These are phyloP conservation scores for Mallotus japonicus DNA, from an alignment of 441 rosid genomes.

Conservation along the genomic window DNA sequence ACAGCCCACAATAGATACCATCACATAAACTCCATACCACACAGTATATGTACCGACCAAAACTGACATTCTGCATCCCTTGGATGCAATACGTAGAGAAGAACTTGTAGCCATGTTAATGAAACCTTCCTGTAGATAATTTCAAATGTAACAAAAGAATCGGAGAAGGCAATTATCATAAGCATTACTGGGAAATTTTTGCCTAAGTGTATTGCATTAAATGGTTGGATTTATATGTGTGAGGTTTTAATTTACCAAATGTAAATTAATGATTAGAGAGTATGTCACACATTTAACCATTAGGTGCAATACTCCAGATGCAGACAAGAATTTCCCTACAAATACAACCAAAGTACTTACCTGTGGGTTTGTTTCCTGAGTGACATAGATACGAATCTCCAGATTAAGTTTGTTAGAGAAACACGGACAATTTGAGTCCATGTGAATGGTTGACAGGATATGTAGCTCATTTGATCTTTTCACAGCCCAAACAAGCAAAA, in stretches of 20 bases:
- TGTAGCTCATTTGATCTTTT: conserved; percentile 70
- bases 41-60: conserved; percentile 70
- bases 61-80: conserved; percentile 51
- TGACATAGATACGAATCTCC: conserved; percentile 55
- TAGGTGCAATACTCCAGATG: too few species aligned
- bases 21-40: conserved; percentile 69
- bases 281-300: too few species aligned
- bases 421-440: conserved; percentile 54
- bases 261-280: too few species aligned
- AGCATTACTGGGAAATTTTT: too few species aligned
- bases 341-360: too few species aligned
- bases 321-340: too few species aligned
- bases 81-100: conserved; percentile 35
- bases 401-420: conserved; percentile 49
- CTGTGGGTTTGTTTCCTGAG: conserved; percentile 65
- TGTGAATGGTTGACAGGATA: conserved; percentile 55
- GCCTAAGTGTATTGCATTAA: too few species aligned
- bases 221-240: too few species aligned
- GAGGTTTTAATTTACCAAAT: too few species aligned
- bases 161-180: too few species aligned
- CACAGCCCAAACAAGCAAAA: conserved; percentile 73
- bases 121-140: conserved; percentile 58
- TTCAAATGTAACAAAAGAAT: neutral
- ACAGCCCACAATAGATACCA: conserved; percentile 59
- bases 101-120: conserved; percentile 28